Evolutionary conservation across 495 filamentous ascomycete species (phyloP).

Genomic region (Penicillium subrubescens): DNA sequence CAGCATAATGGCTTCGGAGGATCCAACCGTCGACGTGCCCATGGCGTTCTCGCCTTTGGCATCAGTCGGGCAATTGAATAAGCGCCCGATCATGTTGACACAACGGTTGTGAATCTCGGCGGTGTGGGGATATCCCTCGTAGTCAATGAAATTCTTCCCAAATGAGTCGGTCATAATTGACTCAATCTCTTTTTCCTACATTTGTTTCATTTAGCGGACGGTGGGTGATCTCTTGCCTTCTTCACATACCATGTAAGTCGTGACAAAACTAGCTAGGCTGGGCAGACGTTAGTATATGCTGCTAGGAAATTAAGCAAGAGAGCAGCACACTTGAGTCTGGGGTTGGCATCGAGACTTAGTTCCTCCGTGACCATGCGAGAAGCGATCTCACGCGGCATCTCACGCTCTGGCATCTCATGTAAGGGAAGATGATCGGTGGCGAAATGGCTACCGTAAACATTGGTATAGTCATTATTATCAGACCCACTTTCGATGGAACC

Average conservation of each 20-base stretch:
- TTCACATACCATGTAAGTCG: conserved; percentile 29
- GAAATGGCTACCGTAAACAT: conserved; percentile 83
- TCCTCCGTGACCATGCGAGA: conserved; percentile 97
- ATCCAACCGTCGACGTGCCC: conserved; percentile 84
- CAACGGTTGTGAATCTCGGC: conserved; percentile 92
- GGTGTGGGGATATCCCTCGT: conserved; percentile 86
- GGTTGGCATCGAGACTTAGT: conserved; percentile 82
- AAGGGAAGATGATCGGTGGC: conserved; percentile 76
- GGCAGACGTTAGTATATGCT: too few relatives aligned
- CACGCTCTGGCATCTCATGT: conserved; percentile 81
- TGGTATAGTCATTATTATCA: conserved; percentile 62
- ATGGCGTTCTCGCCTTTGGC: conserved; percentile 59
- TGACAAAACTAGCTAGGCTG: conserved; percentile 32
- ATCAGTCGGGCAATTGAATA: conserved; percentile 71
- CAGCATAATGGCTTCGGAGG: conserved; percentile 89
- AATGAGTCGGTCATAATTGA: conserved; percentile 87
- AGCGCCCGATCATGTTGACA: conserved; percentile 85
- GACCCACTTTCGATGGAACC: too few relatives aligned
- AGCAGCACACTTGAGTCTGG: conserved; percentile 76
- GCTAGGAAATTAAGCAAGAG: conserved; percentile 47
- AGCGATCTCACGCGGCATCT: conserved; percentile 88
- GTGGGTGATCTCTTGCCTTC: too few relatives aligned
- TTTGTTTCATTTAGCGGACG: neutral
- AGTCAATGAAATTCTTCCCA: conserved; percentile 92
- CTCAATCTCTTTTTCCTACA: conserved; percentile 83